Evolutionary conservation across 257 asterid genomes (phyloP).

Genomic region (Solanum verrucosum): DNA sequence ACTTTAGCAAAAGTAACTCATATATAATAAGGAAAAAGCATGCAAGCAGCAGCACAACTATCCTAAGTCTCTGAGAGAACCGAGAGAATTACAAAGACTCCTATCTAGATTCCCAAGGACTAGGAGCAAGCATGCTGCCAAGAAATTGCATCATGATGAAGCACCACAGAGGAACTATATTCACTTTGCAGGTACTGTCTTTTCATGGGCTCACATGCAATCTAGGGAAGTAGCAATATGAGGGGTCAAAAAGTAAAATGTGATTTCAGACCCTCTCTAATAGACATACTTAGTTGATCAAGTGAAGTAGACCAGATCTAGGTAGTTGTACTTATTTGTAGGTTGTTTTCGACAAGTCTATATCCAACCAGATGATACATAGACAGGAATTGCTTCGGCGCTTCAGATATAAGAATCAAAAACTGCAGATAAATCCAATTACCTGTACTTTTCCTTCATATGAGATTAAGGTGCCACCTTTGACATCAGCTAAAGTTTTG

Average conservation of each 20-base stretch:
- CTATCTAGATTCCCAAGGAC: background rate
- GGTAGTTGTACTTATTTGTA: background rate
- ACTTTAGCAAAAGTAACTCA: background rate
- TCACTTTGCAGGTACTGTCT: background rate
- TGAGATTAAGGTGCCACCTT: constrained; percentile 96
- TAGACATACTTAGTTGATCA: background rate
- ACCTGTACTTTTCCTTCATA: constrained; percentile 98
- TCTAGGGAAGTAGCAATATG: background rate
- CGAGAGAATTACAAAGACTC: background rate
- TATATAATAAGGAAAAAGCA: background rate
- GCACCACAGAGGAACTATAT: background rate
- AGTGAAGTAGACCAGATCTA: background rate
- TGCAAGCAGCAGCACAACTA: background rate
- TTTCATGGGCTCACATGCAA: background rate
- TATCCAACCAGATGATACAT: background rate
- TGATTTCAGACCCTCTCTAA: background rate
- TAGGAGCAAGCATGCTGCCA: background rate
- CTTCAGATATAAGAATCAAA: background rate
- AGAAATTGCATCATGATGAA: background rate
- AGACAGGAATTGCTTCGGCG: background rate
- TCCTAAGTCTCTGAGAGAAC: background rate
- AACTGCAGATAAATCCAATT: background rate
- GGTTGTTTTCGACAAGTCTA: background rate
- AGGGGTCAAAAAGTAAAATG: background rate
- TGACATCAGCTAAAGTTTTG: constrained; percentile 94